These are phyloP conservation scores for Mortierella hygrophila DNA, from an alignment of 192 early-diverging fungal species.

Conservation along the genomic window DNA sequence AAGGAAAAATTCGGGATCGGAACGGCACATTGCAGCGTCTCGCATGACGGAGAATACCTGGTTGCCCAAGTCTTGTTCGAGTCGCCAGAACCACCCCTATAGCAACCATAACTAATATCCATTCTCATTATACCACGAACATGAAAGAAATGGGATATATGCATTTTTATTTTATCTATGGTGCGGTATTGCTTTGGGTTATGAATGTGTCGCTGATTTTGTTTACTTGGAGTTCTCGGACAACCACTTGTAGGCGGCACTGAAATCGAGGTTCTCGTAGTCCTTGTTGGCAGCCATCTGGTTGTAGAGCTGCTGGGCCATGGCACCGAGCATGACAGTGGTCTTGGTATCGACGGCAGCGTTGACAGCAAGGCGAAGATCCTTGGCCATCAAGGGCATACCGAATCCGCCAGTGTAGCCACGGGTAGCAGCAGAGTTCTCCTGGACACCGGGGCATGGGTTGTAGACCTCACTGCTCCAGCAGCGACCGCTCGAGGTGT, in stretches of 20 bases:
- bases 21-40: conserved; percentile 69
- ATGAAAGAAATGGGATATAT: not conserved
- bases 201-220: not conserved
- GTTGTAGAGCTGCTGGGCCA: conserved; percentile 88
- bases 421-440: conserved; percentile 81
- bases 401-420: conserved; percentile 94
- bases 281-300: conserved; percentile 72
- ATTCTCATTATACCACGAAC: not conserved
- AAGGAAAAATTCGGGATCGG: conserved; percentile 47
- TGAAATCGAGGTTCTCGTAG: conserved; percentile 88
- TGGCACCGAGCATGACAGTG: conserved; percentile 78
- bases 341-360: conserved; percentile 82
- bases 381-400: conserved; percentile 92
- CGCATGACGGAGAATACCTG: conserved; percentile 86
- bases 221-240: conserved; percentile 38
- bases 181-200: not conserved
- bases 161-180: not conserved
- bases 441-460: conserved; percentile 86
- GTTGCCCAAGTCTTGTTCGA: conserved; percentile 79
- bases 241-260: conserved; percentile 75
- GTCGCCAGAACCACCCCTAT: not conserved
- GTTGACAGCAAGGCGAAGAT: conserved; percentile 88
- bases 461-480: conserved; percentile 96
- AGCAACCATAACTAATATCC: not conserved
- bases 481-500: conserved; percentile 90